Percentiles rank a stretch among this genome's conserved stretches.
Evolutionary conservation across 169 alveolate genomes (phyloP).

Genomic region (Plasmodium cynomolgi): DNA sequence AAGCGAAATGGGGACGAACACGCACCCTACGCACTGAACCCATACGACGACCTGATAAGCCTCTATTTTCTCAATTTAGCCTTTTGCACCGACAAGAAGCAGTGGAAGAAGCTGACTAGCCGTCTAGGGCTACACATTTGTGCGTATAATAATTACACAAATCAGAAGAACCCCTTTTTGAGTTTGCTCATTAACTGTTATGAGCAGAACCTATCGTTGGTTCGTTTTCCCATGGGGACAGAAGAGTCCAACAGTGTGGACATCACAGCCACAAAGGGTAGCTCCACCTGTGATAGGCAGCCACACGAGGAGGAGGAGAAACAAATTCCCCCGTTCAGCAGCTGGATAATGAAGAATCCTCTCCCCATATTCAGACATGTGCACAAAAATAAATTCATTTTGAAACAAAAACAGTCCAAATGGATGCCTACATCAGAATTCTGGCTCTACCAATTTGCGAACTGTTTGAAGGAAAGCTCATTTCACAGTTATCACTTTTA

Average conservation of each 20-base stretch:
- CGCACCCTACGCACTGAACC: neutral
- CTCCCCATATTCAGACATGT: neutral
- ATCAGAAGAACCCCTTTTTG: neutral
- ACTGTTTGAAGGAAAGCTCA: conserved; percentile 3
- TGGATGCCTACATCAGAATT: neutral
- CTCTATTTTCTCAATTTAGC: conserved; percentile 4
- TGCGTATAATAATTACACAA: neutral
- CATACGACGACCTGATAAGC: conserved; percentile 9
- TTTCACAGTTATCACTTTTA: conserved; percentile 14
- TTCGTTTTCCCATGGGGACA: neutral
- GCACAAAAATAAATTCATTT: neutral
- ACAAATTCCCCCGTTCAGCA: neutral
- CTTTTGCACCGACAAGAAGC: conserved; percentile 3
- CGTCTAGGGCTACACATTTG: neutral
- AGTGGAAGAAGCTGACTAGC: neutral
- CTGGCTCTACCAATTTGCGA: neutral
- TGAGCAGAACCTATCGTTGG: neutral
- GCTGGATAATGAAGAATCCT: neutral
- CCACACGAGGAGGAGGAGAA: neutral
- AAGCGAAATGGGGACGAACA: too few relatives aligned
- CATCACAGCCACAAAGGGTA: neutral
- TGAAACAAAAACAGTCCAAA: neutral
- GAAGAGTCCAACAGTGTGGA: neutral
- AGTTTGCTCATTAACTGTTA: neutral
- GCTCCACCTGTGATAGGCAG: neutral